These are phyloP conservation scores for Suillus tomentosus DNA, from an alignment of 768 basidiomycete genomes.

Conservation along the genomic window DNA sequence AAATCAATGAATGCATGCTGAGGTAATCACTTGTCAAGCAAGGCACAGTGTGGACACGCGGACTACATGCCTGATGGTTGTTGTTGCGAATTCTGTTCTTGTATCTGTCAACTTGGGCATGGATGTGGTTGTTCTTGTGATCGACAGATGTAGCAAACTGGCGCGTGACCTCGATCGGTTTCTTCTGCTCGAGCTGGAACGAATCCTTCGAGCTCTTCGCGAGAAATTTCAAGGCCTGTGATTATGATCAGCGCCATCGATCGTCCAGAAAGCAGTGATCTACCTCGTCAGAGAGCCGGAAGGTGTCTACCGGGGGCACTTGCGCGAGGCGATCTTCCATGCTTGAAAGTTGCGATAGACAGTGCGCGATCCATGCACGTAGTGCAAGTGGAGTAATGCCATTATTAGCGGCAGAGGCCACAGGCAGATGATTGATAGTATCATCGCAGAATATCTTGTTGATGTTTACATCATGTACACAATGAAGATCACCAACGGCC, in stretches of 20 bases:
- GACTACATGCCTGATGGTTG: constrained; percentile 38
- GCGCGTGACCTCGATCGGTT: constrained; percentile 27
- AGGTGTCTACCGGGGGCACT: constrained; percentile 30
- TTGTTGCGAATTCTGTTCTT: constrained; percentile 34
- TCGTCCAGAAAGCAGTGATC: not conserved
- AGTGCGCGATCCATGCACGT: constrained; percentile 36
- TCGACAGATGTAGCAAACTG: constrained; percentile 22
- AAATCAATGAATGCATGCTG: constrained; percentile 28
- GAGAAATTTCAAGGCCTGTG: constrained; percentile 30
- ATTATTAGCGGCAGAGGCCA: not conserved
- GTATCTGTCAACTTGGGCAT: constrained; percentile 29
- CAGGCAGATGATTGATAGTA: not conserved
- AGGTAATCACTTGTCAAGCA: not conserved
- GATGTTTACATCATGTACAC: constrained; percentile 21
- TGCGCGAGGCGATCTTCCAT: constrained; percentile 26
- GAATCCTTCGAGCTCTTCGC: constrained; percentile 28
- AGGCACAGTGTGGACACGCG: not conserved
- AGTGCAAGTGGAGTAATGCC: constrained; percentile 27
- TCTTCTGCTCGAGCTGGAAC: constrained; percentile 29
- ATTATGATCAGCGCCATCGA: not conserved
- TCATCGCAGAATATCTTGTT: constrained; percentile 16
- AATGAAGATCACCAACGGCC: constrained; percentile 13
- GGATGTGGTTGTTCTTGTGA: constrained; percentile 17
- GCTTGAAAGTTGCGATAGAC: constrained; percentile 23
- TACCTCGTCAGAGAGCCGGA: constrained; percentile 24